Conservation (phyloP, 2,329 filamentous ascomycete species). For the Phyllosticta citribraziliensis region DNA sequence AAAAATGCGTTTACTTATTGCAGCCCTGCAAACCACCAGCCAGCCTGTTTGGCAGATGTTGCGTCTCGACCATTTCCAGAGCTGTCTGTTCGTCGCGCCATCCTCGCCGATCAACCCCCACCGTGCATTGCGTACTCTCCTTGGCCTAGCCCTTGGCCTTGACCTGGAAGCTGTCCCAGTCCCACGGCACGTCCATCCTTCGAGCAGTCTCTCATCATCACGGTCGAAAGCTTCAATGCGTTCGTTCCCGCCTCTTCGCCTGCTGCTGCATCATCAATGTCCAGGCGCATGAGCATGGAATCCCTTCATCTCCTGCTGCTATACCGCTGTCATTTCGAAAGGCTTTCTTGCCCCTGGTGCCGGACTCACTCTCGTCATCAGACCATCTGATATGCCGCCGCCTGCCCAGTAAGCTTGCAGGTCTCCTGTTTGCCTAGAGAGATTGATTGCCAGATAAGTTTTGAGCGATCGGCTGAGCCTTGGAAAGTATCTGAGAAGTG, state of each 20-base stretch:
- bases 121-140: background rate
- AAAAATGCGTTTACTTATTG: background rate
- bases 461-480: background rate
- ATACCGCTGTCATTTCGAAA: too few species aligned
- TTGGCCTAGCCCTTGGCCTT: background rate
- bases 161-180: background rate
- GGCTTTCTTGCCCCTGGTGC: too few species aligned
- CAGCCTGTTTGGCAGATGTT: background rate
- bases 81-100: background rate
- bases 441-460: background rate
- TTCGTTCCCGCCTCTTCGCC: too few species aligned
- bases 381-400: background rate
- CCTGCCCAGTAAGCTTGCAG: background rate
- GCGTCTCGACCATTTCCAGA: background rate
- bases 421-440: background rate
- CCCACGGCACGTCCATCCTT: too few species aligned
- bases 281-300: too few species aligned
- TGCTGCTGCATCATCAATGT: too few species aligned
- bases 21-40: background rate
- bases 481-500: background rate
- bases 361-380: too few species aligned
- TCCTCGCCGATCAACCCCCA: background rate
- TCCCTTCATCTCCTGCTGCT: too few species aligned
- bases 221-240: too few species aligned
- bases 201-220: too few species aligned